phyloP scores from a whole-genome alignment of 805 yeast species.

The Metschnikowia vanudenii region DNA sequence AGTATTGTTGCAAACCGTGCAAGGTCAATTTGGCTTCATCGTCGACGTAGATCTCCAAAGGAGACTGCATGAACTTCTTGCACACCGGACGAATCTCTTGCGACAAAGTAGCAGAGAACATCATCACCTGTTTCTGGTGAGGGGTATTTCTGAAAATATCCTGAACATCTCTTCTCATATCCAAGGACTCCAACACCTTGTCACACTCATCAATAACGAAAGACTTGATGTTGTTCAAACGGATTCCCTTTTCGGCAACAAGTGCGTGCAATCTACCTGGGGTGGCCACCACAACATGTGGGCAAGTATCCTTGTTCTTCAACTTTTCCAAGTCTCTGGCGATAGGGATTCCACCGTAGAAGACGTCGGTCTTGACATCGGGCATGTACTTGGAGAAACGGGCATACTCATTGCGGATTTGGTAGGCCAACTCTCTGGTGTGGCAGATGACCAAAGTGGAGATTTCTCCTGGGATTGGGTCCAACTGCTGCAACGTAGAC shows the following conservation, averaged over 20 bases:
- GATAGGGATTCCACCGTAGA: constrained; percentile 93
- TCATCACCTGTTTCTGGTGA: constrained; percentile 98
- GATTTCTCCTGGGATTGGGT: constrained; percentile 96
- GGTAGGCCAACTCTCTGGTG: constrained; percentile 98
- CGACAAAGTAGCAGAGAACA: constrained; percentile 95
- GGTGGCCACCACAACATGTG: constrained; percentile 95
- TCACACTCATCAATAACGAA: constrained; percentile 98
- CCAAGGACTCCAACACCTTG: constrained; percentile 86
- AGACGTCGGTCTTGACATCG: constrained; percentile 93
- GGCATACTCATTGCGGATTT: constrained; percentile 94
- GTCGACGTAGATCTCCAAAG: constrained; percentile 95
- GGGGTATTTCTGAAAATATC: constrained; percentile 97
- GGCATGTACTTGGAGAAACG: constrained; percentile 99
- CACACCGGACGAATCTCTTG: constrained; percentile 94
- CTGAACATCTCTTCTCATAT: constrained; percentile 98
- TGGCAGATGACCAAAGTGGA: constrained; percentile 94
- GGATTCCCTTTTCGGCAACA: constrained; percentile 84
- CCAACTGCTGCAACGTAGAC: constrained; percentile 94
- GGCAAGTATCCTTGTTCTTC: constrained; percentile 89
- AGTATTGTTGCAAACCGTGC: constrained; percentile 98
- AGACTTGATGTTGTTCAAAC: constrained; percentile 85
- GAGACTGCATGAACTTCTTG: constrained; percentile 97
- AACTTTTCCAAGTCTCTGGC: constrained; percentile 81
- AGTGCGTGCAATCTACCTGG: constrained; percentile 97
- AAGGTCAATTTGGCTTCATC: constrained; percentile 96